Conservation (phyloP, 2,329 filamentous ascomycete genomes). For the Penicillium sp. region DNA sequence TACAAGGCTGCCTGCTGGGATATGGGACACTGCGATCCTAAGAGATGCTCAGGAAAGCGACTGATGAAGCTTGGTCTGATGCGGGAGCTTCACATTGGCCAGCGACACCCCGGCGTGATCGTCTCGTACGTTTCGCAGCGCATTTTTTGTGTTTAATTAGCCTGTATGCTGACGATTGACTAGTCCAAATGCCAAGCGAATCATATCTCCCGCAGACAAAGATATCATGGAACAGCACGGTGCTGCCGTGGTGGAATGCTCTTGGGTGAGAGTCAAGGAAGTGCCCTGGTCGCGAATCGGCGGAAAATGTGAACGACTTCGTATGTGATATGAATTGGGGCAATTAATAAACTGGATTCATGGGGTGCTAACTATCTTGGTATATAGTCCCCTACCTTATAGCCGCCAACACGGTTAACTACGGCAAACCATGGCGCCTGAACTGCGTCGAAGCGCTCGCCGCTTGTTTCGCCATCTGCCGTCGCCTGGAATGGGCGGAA, state of each 20-base stretch:
- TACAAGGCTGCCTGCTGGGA: slow-evolving; percentile 99
- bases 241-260: slow-evolving; percentile 94
- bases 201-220: slow-evolving; percentile 78
- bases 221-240: slow-evolving; percentile 82
- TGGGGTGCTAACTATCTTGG: background rate
- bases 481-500: slow-evolving; percentile 85
- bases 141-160: background rate
- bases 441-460: slow-evolving; percentile 96
- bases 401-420: slow-evolving; percentile 95
- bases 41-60: slow-evolving; percentile 92
- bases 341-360: background rate
- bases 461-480: slow-evolving; percentile 89
- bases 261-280: slow-evolving; percentile 89
- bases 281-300: slow-evolving; percentile 89
- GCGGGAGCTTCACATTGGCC: slow-evolving; percentile 86
- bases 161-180: slow-evolving; percentile 1
- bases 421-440: slow-evolving; percentile 88
- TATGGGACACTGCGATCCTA: slow-evolving; percentile 94
- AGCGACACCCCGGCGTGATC: slow-evolving; percentile 87
- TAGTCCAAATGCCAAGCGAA: slow-evolving; percentile 79
- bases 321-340: slow-evolving; percentile 33
- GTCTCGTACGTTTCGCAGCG: slow-evolving; percentile 60
- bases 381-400: slow-evolving; percentile 78
- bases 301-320: slow-evolving; percentile 82
- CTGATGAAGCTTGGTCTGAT: slow-evolving; percentile 90